Conservation (phyloP, 495 filamentous ascomycete genomes). For the Articulospora tetracladia region DNA sequence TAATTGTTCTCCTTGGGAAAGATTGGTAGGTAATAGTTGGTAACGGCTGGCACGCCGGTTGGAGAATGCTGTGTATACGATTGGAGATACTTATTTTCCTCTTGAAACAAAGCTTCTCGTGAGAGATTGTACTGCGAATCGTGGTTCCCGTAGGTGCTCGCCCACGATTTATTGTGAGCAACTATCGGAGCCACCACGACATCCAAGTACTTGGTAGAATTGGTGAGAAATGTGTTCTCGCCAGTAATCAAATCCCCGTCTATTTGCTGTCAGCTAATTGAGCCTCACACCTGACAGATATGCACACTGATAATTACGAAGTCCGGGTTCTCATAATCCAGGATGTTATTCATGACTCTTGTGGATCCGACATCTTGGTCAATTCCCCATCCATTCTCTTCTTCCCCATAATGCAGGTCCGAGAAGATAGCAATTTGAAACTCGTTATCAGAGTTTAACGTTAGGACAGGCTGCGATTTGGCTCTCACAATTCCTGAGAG, state of each 20-base stretch:
- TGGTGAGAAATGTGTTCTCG: constrained; percentile 55
- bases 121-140: constrained; percentile 61
- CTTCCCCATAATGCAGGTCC: constrained; percentile 68
- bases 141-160: constrained; percentile 73
- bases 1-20: constrained; percentile 32
- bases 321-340: constrained; percentile 51
- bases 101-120: constrained; percentile 44
- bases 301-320: constrained; percentile 57
- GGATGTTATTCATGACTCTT: constrained; percentile 54
- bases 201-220: constrained; percentile 57
- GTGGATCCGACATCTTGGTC: constrained; percentile 57
- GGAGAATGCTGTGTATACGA: constrained; percentile 51
- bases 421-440: constrained; percentile 52
- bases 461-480: constrained; percentile 8
- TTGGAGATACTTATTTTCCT: constrained; percentile 50
- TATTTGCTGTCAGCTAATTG: not conserved
- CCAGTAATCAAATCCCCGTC: constrained; percentile 72
- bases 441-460: constrained; percentile 9
- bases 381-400: constrained; percentile 54
- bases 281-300: not conserved
- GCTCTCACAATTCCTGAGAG: not conserved
- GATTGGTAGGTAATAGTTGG: constrained; percentile 65
- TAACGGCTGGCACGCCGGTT: constrained; percentile 48
- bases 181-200: constrained; percentile 57
- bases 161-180: constrained; percentile 51